Base-by-base conservation (phyloP, 306 rosid species). In the Lathyrus tuberosus region DNA sequence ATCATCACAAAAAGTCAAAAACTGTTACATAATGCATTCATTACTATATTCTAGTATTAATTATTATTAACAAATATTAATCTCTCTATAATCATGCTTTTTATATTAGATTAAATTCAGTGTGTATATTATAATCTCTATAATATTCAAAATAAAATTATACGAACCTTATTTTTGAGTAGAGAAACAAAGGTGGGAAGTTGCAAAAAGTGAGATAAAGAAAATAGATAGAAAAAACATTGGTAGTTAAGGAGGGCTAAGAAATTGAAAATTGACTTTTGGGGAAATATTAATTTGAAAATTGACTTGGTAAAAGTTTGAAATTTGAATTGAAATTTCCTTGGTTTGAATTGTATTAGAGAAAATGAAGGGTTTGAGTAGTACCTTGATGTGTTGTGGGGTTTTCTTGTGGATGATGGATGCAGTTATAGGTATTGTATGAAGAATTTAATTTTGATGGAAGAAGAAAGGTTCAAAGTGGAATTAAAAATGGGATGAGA, bases 1-100 rank as follows among this genome's bases (percentile, higher is more conserved):
- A 61, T 61, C 20, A 62, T 67, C 62, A 35, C 72, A 43, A 42
- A 65, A n/a, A 73, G 62, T 65, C 65, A 56, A 42, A 65, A 8
- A 61, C 47, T 62, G 49, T 53, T 46, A 8, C 40, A 46, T 46
- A 46, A 46, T 46, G 52, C 52, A 46, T 46, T n/a, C 49, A 44
- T 13, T 35, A 7, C 5, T 1, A 5, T 31, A 33, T 6, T 33
- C 5, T 31, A n/a, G n/a, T n/a, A 28, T 28, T 28, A 20, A 28
- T 28, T 28, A 28, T 28, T 28, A 28, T 28, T 4, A 28, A 28
- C 5, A 28, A 31, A 31, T 35, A 35, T 35, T 35, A 35, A 33
- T 33, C 38, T 33, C 38, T 33, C 38, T 33, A 33, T 33, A 33
- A 33, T 33, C 38, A 6, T 26, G 30, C 30, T 26, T 3, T 26